Conservation (phyloP, 225 moss, liverwort and hornwort species). For the Marchantia paleacea region DNA sequence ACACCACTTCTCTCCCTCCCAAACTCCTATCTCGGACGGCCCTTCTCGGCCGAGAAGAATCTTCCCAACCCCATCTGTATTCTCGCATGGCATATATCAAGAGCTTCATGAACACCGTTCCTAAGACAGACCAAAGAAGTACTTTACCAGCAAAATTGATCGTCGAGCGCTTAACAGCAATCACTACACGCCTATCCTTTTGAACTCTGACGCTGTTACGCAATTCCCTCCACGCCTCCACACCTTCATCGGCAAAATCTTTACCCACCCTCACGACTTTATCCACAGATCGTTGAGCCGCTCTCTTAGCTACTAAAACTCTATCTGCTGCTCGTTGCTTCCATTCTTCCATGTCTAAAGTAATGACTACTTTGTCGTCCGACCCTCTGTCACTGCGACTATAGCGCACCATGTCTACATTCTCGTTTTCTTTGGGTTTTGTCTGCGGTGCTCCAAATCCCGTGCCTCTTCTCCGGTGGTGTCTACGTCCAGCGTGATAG, state of each 20-base stretch:
- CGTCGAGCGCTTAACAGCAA: slow-evolving; percentile 75
- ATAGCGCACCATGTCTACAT: slow-evolving; percentile 1
- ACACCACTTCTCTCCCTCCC: slow-evolving; percentile 68
- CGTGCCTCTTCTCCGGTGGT: slow-evolving; percentile 36
- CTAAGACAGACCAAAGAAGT: slow-evolving; percentile 65
- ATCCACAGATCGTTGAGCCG: slow-evolving; percentile 26
- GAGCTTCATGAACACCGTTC: slow-evolving; percentile 53
- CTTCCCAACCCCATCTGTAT: slow-evolving; percentile 87
- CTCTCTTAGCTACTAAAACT: slow-evolving; percentile 41
- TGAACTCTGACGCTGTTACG: slow-evolving; percentile 70
- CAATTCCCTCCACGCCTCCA: slow-evolving; percentile 73
- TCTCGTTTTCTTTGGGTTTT: slow-evolving; percentile 17
- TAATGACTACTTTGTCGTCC: slow-evolving; percentile 73
- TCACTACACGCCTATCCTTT: slow-evolving; percentile 69
- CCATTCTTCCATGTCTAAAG: slow-evolving; percentile 66
- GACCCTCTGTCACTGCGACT: slow-evolving; percentile 9
- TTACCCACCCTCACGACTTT: slow-evolving; percentile 43
- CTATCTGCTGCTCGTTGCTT: slow-evolving; percentile 60
- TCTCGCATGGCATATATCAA: slow-evolving; percentile 48
- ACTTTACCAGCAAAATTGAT: slow-evolving; percentile 72
- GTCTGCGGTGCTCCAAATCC: slow-evolving; percentile 19
- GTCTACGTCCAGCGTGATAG: slow-evolving; percentile 27
- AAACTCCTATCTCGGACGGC: slow-evolving; percentile 78
- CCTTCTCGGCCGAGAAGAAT: slow-evolving; percentile 51
- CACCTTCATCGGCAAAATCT: slow-evolving; percentile 45